phyloP scores from a whole-genome alignment of 495 filamentous ascomycete genomes.

The Barbatosphaeria neglecta region DNA sequence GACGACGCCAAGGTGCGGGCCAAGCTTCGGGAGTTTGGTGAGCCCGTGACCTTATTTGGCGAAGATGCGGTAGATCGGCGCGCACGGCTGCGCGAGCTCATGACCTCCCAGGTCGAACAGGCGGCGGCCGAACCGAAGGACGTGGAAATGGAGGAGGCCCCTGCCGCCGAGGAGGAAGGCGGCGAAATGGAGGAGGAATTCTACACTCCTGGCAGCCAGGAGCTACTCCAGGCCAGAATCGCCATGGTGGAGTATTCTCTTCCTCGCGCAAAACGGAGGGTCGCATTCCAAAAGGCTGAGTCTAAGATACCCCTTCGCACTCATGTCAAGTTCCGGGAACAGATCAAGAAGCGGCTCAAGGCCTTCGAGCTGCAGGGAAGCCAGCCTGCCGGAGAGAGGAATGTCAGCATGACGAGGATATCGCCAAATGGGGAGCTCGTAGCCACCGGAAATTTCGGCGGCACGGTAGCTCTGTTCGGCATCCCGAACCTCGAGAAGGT shows the following conservation, averaged over 20 bases:
- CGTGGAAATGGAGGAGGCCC: slow-evolving; percentile 50
- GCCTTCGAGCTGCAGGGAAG: slow-evolving; percentile 84
- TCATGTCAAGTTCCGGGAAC: slow-evolving; percentile 82
- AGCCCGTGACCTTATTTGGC: slow-evolving; percentile 91
- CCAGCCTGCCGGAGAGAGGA: slow-evolving; percentile 82
- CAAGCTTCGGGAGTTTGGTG: slow-evolving; percentile 68
- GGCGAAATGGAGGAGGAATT: slow-evolving; percentile 87
- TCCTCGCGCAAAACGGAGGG: slow-evolving; percentile 64
- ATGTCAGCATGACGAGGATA: slow-evolving; percentile 82
- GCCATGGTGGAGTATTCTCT: slow-evolving; percentile 79
- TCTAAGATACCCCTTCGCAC: slow-evolving; percentile 71
- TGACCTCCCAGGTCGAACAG: slow-evolving; percentile 61
- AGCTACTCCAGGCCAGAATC: slow-evolving; percentile 64
- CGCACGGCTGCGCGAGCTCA: slow-evolving; percentile 73
- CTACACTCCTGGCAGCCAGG: slow-evolving; percentile 70
- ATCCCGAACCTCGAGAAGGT: slow-evolving; percentile 74
- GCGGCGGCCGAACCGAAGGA: slow-evolving; percentile 42
- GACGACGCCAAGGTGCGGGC: slow-evolving; percentile 80
- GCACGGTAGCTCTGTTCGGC: slow-evolving; percentile 71
- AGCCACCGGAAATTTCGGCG: slow-evolving; percentile 85
- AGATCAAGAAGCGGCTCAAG: slow-evolving; percentile 71
- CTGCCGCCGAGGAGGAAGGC: slow-evolving; percentile 52
- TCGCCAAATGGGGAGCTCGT: slow-evolving; percentile 74
- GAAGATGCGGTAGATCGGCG: slow-evolving; percentile 79
- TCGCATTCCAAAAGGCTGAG: slow-evolving; percentile 67